phyloP scores from a whole-genome alignment of 768 basidiomycete species.

The Leccinellum albellum region DNA sequence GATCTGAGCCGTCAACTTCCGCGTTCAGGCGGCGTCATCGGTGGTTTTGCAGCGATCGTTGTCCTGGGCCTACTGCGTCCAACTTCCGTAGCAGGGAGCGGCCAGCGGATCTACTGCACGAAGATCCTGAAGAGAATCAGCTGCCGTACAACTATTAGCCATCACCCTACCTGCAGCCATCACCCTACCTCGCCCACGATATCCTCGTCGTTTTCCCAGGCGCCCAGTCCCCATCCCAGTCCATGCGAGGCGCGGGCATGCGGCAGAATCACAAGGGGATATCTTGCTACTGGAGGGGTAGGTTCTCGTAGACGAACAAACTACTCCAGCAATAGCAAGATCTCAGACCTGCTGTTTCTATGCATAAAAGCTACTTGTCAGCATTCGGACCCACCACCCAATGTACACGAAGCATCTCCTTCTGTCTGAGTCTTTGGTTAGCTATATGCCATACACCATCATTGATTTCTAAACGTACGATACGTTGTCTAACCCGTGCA shows the following conservation, averaged over 20 bases:
- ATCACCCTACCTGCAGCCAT: slow-evolving; percentile 70
- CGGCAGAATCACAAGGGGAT: too few species aligned
- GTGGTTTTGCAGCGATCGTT: slow-evolving; percentile 51
- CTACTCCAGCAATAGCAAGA: too few species aligned
- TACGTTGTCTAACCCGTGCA: not conserved
- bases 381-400: too few species aligned
- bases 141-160: slow-evolving; percentile 42
- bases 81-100: slow-evolving; percentile 45
- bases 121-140: slow-evolving; percentile 50
- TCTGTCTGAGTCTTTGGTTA: not conserved
- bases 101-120: slow-evolving; percentile 63
- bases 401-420: not conserved
- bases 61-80: slow-evolving; percentile 35
- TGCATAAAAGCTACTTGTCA: too few species aligned
- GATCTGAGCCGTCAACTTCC: slow-evolving; percentile 7
- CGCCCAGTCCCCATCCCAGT: slow-evolving; percentile 3
- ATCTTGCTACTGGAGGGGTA: too few species aligned
- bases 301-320: too few species aligned
- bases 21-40: slow-evolving; percentile 47
- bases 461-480: not conserved
- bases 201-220: slow-evolving; percentile 33
- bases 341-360: too few species aligned
- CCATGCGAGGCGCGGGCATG: slow-evolving; percentile 28
- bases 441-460: not conserved
- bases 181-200: slow-evolving; percentile 68